Evolutionary conservation across 257 asterid genomes (phyloP), one percentile per base, ranked within the genome.

Genomic region (Paraleonurus japonicus): DNA sequence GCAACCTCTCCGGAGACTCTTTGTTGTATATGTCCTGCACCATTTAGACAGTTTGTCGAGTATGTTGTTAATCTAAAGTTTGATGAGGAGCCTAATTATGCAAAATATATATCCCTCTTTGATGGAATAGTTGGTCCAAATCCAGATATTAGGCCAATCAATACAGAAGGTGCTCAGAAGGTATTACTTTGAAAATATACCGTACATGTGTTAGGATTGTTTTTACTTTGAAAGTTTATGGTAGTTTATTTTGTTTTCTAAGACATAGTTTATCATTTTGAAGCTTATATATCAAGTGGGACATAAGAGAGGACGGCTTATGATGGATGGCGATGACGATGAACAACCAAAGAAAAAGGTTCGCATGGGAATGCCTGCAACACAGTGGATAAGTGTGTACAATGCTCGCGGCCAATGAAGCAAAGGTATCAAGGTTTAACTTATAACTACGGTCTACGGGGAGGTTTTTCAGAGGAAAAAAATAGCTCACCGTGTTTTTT

Each of bases 131-230:
- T 88, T 39, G 89, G 92, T 33, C 84, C 88, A 50, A 83, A 86
- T 80, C 92, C 95, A 30, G 82, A 64, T 63, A 85, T 79, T 59
- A 80, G 95, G 77, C 92, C 95, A 48, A 78, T 88, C 74, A 85
- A 78, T 77, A 88, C 90, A 59, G 90, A 81, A 51, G 88, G 90
- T 75, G 95, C 95, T 67, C 86, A 81, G 74, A 88, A 81, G 95
- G 95, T 87, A 67, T 27, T 11, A 17, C 20, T 39, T 58, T 51
- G 4, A 28, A 61, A 76, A 8, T 73, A 20, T 70, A 3, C 12
- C 67, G 10, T 63, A 37, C 58, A 5, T 13, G 15, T 51, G 20
- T 69, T 27, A 22, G 6, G 26, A 64, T 76, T 68, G 59, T 63
- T 39, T 67, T 61, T 47, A 30, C 67, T 13, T 65, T 60, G 51